Percentiles rank a stretch among this genome's conserved stretches.
Evolutionary conservation across 2,329 filamentous ascomycete species (phyloP).

Genomic region (Alternaria postmessia): DNA sequence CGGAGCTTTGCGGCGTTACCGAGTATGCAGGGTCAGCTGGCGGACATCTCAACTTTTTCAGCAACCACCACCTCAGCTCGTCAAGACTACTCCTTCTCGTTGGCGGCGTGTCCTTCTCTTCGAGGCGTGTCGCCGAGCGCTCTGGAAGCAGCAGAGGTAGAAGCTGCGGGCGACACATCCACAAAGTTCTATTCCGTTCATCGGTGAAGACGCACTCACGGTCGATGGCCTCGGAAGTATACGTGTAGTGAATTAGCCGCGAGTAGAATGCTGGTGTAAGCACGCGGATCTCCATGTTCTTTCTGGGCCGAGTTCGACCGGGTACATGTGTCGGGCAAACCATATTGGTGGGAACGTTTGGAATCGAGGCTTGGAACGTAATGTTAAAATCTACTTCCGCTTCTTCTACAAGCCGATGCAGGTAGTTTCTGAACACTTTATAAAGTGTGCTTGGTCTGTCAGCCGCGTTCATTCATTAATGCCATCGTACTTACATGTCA

Average conservation of each 20-base stretch:
- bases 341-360: constrained; percentile 24
- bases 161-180: constrained; percentile 63
- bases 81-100: constrained; percentile 24
- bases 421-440: constrained; percentile 50
- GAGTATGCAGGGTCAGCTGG: constrained; percentile 52
- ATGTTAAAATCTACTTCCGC: constrained; percentile 58
- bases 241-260: constrained; percentile 69
- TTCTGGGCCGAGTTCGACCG: constrained; percentile 18
- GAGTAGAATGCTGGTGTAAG: constrained; percentile 73
- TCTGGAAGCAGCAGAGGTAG: constrained; percentile 48
- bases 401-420: constrained; percentile 59
- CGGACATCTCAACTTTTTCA: constrained; percentile 52
- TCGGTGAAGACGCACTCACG: constrained; percentile 62
- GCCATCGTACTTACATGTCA: constrained; percentile 53
- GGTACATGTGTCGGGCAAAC: constrained; percentile 32
- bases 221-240: constrained; percentile 69
- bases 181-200: constrained; percentile 66
- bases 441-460: constrained; percentile 43
- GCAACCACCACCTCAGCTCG: constrained; percentile 48
- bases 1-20: constrained; percentile 20
- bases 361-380: constrained; percentile 63
- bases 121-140: constrained; percentile 49
- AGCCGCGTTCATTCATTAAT: constrained; percentile 1
- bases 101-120: background rate
- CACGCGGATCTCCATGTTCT: constrained; percentile 64